A percentile compares a stretch with the other conserved stretches of the same genome.
Evolutionary conservation across 169 alveolate genomes (phyloP).

Genomic region (Plasmodium vivax): DNA sequence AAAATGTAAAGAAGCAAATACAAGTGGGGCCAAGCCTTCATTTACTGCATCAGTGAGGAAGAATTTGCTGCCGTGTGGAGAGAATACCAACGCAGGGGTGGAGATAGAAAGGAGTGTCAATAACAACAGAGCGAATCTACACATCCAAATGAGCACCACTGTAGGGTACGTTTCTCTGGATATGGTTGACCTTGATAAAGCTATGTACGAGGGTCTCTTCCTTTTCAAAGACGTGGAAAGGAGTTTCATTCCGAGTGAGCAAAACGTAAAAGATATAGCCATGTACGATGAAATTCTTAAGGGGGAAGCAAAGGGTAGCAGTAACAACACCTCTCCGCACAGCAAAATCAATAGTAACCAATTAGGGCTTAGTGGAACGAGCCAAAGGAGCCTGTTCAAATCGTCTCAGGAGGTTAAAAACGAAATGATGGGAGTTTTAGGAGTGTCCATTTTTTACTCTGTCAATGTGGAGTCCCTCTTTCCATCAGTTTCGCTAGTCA

Average conservation of each 20-base stretch:
- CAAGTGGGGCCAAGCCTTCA: not conserved
- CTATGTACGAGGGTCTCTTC: constrained; percentile 50
- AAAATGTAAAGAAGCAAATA: not conserved
- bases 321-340: not conserved
- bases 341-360: not conserved
- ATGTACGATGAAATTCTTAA: constrained; percentile 27
- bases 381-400: constrained; percentile 13
- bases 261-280: constrained; percentile 34
- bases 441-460: constrained; percentile 64
- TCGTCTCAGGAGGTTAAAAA: constrained; percentile 54
- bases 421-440: constrained; percentile 40
- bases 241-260: constrained; percentile 38
- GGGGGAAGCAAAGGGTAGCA: not conserved
- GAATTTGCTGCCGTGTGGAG: not conserved
- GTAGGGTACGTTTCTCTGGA: constrained; percentile 38
- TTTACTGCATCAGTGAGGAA: not conserved
- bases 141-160: constrained; percentile 14
- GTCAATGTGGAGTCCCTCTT: not conserved
- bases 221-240: constrained; percentile 47
- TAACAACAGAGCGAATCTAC: constrained; percentile 39
- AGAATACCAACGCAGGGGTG: not conserved
- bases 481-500: constrained; percentile 39
- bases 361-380: not conserved
- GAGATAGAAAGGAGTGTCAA: not conserved
- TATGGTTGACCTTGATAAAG: constrained; percentile 31